Evolutionary conservation across 768 basidiomycete species (phyloP), one percentile per base, ranked within the genome.

Genomic region (Agaricus sinodeliciosus): DNA sequence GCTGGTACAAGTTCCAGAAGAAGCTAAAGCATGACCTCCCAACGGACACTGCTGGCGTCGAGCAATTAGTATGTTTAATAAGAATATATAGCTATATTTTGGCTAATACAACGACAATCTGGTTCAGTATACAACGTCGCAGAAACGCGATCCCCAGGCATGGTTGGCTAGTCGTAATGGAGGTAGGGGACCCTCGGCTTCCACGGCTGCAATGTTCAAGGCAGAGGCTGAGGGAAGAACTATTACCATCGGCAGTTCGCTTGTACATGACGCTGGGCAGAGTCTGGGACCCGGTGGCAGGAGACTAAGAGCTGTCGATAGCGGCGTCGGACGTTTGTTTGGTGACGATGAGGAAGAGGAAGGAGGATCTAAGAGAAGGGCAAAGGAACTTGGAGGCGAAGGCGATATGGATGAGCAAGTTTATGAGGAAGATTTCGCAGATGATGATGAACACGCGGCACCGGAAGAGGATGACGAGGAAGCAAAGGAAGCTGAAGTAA

Each of bases 1-100:
- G 91, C 41, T 94, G 89, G 88, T 94, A 94, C 75, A 91, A 90
- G 67, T 93, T 93, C 64, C 89, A 89, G 69, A 91, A 90, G 74
- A 84, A 83, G 59, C 77, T 87, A 40, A 85, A 83, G 60, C 82
- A 90, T 60, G 77, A 81, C 61, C 70, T 89, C 13, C 85, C 84
- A 41, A 79, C 79, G 37, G 74, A 74, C 75, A 68, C 87, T 72
- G 70, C 82, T 73, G 70, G 85, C 73, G 60, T 90, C 78, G 77
- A 82, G 74, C 62, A 71, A 77, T 67, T 89, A 81, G 78, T 70
- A 68, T 60, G 58, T 54, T 39, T 65, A 37, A 60, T 39, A 18
- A 57, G 59, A 41, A 47, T 56, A 57, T 59, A 46, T 59, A 56
- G 25, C 42, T 62, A 35, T 55, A 56, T 57, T 25, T 43, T 53